Conservation (phyloP, 176 grass and related monocot genomes). For the Aechmea fasciata region DNA sequence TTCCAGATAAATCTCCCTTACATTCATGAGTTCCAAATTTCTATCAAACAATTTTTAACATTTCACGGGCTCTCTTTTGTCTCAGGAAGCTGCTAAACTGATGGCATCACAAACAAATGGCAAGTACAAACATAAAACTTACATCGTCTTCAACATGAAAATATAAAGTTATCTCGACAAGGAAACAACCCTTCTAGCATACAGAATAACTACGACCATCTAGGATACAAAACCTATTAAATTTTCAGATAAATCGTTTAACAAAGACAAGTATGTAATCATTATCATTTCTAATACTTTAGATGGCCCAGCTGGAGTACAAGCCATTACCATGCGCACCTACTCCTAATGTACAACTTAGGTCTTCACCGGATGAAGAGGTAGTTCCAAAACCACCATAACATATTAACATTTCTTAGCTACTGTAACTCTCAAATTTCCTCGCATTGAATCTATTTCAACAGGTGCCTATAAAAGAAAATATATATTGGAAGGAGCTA, state of each 20-base stretch:
- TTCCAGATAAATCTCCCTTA: background rate
- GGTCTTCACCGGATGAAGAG: slow-evolving; percentile 5
- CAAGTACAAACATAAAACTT: background rate
- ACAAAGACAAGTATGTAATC: background rate
- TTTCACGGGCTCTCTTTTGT: background rate
- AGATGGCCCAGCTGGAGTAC: slow-evolving; percentile 19
- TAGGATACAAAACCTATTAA: background rate
- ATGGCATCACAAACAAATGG: slow-evolving; percentile 6
- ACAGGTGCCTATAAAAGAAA: slow-evolving; percentile 10
- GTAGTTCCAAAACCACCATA: background rate
- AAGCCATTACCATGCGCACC: slow-evolving; percentile 5
- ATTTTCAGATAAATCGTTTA: background rate
- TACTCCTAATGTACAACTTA: background rate
- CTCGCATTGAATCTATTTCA: background rate
- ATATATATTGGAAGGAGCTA: slow-evolving; percentile 12
- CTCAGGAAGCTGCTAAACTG: slow-evolving; percentile 12
- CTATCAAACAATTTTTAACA: background rate
- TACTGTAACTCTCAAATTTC: background rate
- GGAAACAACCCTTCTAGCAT: background rate
- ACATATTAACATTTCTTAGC: background rate
- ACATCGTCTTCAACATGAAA: background rate
- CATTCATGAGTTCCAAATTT: background rate
- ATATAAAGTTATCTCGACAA: background rate
- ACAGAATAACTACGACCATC: background rate
- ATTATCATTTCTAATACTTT: background rate